These are phyloP conservation scores for Candida wancherniae DNA, from an alignment of 805 yeast genomes.

Conservation along the genomic window DNA sequence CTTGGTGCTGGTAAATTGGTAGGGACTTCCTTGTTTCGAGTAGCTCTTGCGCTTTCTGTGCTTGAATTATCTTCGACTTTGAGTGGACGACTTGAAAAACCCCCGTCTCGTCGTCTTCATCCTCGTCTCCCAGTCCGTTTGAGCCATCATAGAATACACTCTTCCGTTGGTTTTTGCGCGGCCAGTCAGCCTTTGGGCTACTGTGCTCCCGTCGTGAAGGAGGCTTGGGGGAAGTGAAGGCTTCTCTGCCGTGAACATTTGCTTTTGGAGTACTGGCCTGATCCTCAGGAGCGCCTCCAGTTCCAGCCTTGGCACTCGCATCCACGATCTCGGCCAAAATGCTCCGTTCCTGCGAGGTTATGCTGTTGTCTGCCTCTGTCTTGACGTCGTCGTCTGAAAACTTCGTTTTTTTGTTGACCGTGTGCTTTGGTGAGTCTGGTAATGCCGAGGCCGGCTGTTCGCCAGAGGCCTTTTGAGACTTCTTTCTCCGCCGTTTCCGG, in stretches of 20 bases:
- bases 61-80: conserved; percentile 23
- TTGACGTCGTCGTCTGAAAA: conserved; percentile 17
- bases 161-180: too few relatives aligned
- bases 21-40: conserved; percentile 51
- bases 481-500: conserved; percentile 17
- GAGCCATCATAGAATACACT: conserved; percentile 33
- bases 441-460: conserved; percentile 4
- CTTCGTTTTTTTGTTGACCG: conserved; percentile 23
- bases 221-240: too few relatives aligned
- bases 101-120: conserved; percentile 21
- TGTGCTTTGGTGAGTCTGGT: conserved; percentile 13
- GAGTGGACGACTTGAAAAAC: conserved; percentile 10
- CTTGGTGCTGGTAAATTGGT: conserved; percentile 74
- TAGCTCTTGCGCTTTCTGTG: conserved; percentile 40
- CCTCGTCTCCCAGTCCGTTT: conserved; percentile 34
- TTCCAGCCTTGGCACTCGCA: too few relatives aligned
- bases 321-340: too few relatives aligned
- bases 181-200: too few relatives aligned
- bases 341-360: too few relatives aligned
- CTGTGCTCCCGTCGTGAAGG: too few relatives aligned
- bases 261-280: too few relatives aligned
- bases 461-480: conserved; percentile 18
- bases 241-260: too few relatives aligned
- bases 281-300: too few relatives aligned
- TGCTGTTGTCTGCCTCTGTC: too few relatives aligned